These are phyloP conservation scores for Russula griseocarnosa DNA, from an alignment of 768 basidiomycete species.

Conservation along the genomic window DNA sequence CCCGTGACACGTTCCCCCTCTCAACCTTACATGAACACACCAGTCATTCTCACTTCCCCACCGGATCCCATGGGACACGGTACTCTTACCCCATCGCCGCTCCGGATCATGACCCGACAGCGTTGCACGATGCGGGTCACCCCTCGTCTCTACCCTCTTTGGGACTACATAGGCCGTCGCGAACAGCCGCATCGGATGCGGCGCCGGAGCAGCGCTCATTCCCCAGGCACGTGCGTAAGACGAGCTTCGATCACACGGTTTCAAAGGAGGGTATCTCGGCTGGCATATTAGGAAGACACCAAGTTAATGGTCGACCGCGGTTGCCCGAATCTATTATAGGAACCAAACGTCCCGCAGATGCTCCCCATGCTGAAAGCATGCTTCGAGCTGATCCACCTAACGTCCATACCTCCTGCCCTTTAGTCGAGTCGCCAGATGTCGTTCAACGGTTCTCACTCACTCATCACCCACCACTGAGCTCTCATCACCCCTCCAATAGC, in stretches of 20 bases:
- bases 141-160: conserved; percentile 73
- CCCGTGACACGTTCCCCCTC: conserved; percentile 21
- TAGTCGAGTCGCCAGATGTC: conserved; percentile 22
- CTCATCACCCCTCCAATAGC: conserved; percentile 39
- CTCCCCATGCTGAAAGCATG: conserved; percentile 76
- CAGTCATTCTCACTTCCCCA: conserved; percentile 8
- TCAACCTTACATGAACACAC: conserved; percentile 26
- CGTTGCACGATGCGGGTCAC: conserved; percentile 32
- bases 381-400: conserved; percentile 71
- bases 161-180: conserved; percentile 57
- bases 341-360: conserved; percentile 76
- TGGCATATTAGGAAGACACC: conserved; percentile 65
- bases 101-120: conserved; percentile 10
- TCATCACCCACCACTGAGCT: conserved; percentile 26
- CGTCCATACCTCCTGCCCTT: conserved; percentile 23
- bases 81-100: conserved; percentile 20
- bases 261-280: conserved; percentile 57
- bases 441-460: conserved; percentile 30
- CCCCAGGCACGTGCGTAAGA: conserved; percentile 86
- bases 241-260: conserved; percentile 92
- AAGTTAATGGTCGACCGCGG: conserved; percentile 73
- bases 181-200: conserved; percentile 34
- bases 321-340: conserved; percentile 61
- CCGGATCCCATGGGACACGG: conserved; percentile 11
- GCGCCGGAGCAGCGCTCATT: conserved; percentile 51